Percentiles rank a stretch among this genome's conserved stretches.
Conservation (phyloP, 2,329 filamentous ascomycete genomes). For the Raffaelea arxii region DNA sequence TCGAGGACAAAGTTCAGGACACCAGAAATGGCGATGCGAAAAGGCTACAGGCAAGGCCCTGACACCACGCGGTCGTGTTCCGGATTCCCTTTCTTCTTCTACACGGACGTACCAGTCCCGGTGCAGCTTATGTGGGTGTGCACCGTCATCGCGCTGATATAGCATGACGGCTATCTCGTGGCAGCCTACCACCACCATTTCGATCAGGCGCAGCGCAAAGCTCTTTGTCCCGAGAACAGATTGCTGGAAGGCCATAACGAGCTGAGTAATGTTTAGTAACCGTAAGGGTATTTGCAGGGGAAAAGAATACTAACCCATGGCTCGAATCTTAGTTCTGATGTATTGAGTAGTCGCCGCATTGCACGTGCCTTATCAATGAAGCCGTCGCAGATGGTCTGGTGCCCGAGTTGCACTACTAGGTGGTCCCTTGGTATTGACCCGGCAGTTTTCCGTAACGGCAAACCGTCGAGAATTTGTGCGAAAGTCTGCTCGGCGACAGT, state of each 20-base stretch:
- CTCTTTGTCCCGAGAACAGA: neutral
- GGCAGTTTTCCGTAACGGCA: neutral
- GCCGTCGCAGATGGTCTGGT: neutral
- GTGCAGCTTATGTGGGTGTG: neutral
- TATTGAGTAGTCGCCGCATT: neutral
- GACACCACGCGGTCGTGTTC: neutral
- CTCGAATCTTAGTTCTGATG: neutral
- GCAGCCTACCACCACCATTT: neutral
- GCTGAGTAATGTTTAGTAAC: too few species aligned
- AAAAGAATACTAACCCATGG: neutral
- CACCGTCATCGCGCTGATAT: neutral
- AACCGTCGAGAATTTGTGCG: neutral
- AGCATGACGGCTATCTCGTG: neutral
- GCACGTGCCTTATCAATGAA: neutral
- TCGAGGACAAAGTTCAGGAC: neutral
- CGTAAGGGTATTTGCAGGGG: too few species aligned
- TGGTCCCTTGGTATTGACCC: neutral
- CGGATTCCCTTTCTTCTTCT: neutral
- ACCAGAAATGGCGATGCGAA: neutral
- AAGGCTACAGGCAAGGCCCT: neutral
- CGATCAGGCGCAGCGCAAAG: neutral
- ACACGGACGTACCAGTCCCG: neutral
- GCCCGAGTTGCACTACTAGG: neutral
- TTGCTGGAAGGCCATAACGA: neutral
- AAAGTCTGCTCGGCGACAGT: neutral